Evolutionary conservation across 1,139 yeast genomes (phyloP).

Genomic region (Pichia sp.): DNA sequence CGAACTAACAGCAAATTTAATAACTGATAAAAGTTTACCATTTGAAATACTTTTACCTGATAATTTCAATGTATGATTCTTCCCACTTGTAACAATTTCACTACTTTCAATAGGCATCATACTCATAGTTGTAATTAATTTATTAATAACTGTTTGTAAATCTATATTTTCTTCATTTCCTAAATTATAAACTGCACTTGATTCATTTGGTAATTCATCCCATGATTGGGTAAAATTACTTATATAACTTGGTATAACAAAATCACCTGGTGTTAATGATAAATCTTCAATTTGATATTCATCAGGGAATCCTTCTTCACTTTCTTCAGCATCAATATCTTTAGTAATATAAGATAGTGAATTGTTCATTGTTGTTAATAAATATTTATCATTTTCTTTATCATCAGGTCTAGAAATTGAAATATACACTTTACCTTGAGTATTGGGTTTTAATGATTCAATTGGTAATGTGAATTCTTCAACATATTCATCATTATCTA

Average conservation of each 20-base stretch:
- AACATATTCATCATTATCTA: conserved; percentile 41
- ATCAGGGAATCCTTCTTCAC: conserved; percentile 87
- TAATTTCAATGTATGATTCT: conserved; percentile 64
- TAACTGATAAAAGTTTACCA: conserved; percentile 58
- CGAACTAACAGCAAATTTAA: conserved; percentile 68
- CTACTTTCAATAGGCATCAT: conserved; percentile 79
- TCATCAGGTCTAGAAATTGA: conserved; percentile 56
- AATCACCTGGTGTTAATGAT: conserved; percentile 75
- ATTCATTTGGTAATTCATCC: conserved; percentile 65
- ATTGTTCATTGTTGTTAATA: conserved; percentile 45
- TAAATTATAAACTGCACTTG: conserved; percentile 54
- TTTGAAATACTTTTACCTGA: conserved; percentile 79
- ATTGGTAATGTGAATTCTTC: conserved; percentile 76
- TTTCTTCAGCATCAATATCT: conserved; percentile 69
- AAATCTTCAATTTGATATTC: conserved; percentile 87
- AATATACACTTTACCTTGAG: conserved; percentile 72
- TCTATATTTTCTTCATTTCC: conserved; percentile 33
- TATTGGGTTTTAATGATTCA: conserved; percentile 64
- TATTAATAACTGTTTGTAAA: conserved; percentile 46
- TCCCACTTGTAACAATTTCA: conserved; percentile 53
- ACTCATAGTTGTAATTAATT: conserved; percentile 36
- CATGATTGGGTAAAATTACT: conserved; percentile 71
- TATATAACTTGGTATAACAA: conserved; percentile 67
- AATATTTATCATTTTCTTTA: conserved; percentile 2
- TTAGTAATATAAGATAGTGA: conserved; percentile 69